Conservation (phyloP, 2,329 filamentous ascomycete species). For the Coniochaeta sp. region DNA sequence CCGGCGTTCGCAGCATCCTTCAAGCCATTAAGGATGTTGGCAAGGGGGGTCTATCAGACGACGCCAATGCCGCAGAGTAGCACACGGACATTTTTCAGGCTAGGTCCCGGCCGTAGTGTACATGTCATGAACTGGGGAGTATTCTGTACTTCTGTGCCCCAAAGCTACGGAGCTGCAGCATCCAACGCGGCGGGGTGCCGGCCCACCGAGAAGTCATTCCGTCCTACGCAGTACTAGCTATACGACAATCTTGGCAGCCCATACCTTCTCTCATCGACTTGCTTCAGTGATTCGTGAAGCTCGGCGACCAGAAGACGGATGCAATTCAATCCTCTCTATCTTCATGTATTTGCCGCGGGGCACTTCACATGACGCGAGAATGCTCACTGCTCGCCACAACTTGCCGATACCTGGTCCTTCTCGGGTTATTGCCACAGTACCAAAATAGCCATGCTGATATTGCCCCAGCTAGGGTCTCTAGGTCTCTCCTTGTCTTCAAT, state of each 20-base stretch:
- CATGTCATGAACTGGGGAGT: not conserved
- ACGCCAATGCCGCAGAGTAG: not conserved
- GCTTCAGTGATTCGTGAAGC: not conserved
- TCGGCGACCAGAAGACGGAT: not conserved
- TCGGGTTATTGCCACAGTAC: not conserved
- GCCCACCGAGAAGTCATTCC: not conserved
- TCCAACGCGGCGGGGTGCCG: not conserved
- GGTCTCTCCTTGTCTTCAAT: not conserved
- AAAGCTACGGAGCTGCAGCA: not conserved
- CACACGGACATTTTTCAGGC: slow-evolving; percentile 3
- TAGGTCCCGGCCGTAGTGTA: not conserved
- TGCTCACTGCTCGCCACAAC: not conserved
- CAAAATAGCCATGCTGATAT: not conserved
- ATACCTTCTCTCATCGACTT: not conserved
- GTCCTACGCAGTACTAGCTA: not conserved
- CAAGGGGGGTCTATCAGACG: not conserved
- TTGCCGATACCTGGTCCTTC: not conserved
- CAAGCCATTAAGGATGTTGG: not conserved
- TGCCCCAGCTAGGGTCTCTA: not conserved
- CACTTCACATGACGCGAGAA: not conserved
- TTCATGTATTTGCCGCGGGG: not conserved
- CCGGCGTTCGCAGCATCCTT: slow-evolving; percentile 1
- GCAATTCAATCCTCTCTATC: not conserved
- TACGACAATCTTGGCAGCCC: not conserved
- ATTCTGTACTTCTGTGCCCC: not conserved